Conservation (phyloP, 257 asterid species). For the Gardenia jasminoides region DNA sequence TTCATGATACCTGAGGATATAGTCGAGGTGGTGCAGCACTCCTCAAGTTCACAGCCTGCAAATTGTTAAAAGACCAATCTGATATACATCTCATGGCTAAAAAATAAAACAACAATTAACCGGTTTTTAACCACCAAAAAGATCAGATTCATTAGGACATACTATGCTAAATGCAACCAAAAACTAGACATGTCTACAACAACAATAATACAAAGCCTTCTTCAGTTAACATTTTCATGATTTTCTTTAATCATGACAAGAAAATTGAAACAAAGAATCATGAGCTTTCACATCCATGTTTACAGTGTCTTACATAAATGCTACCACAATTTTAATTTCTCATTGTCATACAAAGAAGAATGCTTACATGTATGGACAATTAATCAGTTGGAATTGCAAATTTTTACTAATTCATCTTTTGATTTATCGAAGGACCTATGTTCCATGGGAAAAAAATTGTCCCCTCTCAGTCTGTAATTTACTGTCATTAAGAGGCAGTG, state of each 20-base stretch:
- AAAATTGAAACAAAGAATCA: not conserved
- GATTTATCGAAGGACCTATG: not conserved
- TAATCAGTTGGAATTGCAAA: not conserved
- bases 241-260: no score
- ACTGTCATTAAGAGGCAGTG: not conserved
- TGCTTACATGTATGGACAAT: not conserved
- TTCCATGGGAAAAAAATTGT: not conserved
- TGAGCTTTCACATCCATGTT: not conserved
- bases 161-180: not conserved
- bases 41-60: constrained; percentile 80
- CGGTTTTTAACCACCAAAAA: not conserved
- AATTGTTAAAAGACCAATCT: constrained; percentile 17
- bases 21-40: constrained; percentile 55
- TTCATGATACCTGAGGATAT: constrained; percentile 49
- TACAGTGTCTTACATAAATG: not conserved
- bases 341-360: not conserved
- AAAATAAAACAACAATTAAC: not conserved
- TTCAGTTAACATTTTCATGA: not conserved
- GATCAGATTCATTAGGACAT: not conserved
- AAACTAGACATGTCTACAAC: not conserved
- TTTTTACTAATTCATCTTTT: not conserved
- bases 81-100: not conserved
- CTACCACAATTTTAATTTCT: not conserved
- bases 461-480: not conserved
- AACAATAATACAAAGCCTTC: not conserved